Evolutionary conservation across 2,329 filamentous ascomycete genomes (phyloP).

Genomic region (Eutypella sp.): DNA sequence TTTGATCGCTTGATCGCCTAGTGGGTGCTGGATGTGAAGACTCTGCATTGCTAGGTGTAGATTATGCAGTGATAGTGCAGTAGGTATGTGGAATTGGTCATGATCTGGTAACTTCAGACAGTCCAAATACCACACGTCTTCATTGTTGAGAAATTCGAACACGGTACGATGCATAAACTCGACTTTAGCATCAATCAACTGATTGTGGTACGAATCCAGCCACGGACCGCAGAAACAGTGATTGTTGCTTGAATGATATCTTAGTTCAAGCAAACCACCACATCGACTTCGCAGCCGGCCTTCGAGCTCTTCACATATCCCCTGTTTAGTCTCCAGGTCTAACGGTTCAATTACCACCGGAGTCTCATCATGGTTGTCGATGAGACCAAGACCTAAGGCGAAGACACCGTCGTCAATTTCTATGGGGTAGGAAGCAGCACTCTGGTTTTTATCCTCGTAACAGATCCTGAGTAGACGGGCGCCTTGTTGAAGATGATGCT

Average conservation of each 20-base stretch:
- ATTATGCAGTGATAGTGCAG: too few species aligned
- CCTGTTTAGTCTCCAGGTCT: not conserved
- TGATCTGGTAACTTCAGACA: too few species aligned
- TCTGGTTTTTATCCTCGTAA: too few species aligned
- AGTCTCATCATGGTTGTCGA: not conserved
- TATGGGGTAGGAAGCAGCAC: too few species aligned
- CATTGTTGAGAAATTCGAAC: constrained; percentile 4
- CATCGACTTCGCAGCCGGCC: constrained; percentile 3
- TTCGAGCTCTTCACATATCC: constrained; percentile 3
- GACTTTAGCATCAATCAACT: not conserved
- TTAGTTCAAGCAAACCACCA: constrained; percentile 2
- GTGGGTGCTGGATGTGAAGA: too few species aligned
- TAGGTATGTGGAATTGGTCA: too few species aligned
- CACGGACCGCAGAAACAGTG: not conserved
- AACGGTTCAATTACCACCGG: not conserved
- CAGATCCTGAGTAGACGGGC: too few species aligned
- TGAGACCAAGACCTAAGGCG: not conserved
- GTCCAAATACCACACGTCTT: constrained; percentile 2
- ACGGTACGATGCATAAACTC: constrained; percentile 7
- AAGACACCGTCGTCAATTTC: not conserved
- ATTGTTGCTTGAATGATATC: not conserved
- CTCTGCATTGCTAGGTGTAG: too few species aligned
- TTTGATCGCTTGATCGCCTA: too few species aligned
- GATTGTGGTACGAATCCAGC: not conserved
- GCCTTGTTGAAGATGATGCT: not conserved